phyloP scores from a whole-genome alignment of 176 grass and related monocot species.

The Aegilops tauschii region DNA sequence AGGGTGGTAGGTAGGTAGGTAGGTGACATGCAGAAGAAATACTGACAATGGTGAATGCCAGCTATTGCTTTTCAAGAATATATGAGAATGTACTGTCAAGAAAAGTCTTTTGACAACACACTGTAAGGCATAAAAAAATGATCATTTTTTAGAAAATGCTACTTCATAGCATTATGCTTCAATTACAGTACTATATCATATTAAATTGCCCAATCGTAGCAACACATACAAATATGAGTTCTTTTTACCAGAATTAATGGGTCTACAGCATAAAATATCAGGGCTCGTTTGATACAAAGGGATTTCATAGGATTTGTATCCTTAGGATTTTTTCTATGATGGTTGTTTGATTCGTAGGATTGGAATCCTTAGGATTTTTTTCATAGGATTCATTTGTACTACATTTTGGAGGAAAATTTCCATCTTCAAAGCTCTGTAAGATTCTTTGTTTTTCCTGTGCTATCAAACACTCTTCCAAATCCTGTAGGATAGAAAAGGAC shows the following conservation, averaged over 20 bases:
- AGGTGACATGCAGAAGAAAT: neutral
- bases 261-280: conserved; percentile 3
- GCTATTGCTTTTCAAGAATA: neutral
- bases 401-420: too few species aligned
- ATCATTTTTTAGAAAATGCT: neutral
- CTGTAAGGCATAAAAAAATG: neutral
- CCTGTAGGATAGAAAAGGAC: too few species aligned
- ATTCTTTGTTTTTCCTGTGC: too few species aligned
- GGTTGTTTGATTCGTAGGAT: too few species aligned
- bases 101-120: neutral
- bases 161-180: neutral
- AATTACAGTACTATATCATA: neutral
- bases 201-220: neutral
- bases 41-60: neutral
- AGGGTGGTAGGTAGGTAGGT: neutral
- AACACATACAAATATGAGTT: neutral
- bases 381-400: too few species aligned
- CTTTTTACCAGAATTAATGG: neutral
- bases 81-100: neutral
- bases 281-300: too few species aligned
- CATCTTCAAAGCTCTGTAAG: too few species aligned
- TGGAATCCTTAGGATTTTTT: too few species aligned
- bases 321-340: too few species aligned
- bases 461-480: too few species aligned
- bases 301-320: too few species aligned